Evolutionary conservation across 1,284 basidiomycete genomes (phyloP).

Genomic region (Malassezia nana): DNA sequence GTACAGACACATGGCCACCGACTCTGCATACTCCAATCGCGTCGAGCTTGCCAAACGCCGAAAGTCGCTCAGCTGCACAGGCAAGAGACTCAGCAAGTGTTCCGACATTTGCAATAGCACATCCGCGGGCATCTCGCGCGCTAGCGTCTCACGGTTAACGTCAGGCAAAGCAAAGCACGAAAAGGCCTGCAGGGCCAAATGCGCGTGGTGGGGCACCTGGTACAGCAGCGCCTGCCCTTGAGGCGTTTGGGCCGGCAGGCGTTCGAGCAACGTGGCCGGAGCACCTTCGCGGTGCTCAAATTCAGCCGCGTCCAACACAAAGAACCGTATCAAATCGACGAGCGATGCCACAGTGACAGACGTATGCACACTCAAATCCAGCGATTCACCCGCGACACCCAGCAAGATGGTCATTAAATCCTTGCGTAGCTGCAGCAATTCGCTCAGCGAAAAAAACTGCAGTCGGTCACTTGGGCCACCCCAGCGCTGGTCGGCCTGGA

Average conservation of each 20-base stretch:
- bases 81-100: conserved; percentile 68
- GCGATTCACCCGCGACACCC: conserved; percentile 56
- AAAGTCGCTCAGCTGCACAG: conserved; percentile 67
- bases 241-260: background rate
- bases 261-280: conserved; percentile 14
- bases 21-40: conserved; percentile 71
- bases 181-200: conserved; percentile 72
- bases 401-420: conserved; percentile 66
- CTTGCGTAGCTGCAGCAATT: conserved; percentile 62
- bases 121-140: conserved; percentile 55
- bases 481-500: conserved; percentile 39
- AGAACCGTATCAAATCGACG: conserved; percentile 64
- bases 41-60: conserved; percentile 58
- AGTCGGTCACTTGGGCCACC: background rate
- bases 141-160: conserved; percentile 65
- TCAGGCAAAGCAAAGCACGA: conserved; percentile 67
- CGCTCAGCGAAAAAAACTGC: conserved; percentile 30
- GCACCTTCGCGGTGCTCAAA: conserved; percentile 58
- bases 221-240: conserved; percentile 13
- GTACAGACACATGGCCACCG: conserved; percentile 69
- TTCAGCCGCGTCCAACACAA: conserved; percentile 62
- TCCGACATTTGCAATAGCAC: conserved; percentile 61
- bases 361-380: conserved; percentile 50
- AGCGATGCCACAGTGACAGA: conserved; percentile 54
- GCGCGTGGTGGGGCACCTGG: conserved; percentile 56